A percentile compares a stretch with the other conserved stretches of the same genome.
Conservation (phyloP, 2,329 filamentous ascomycete species). For the Verticillium longisporum region DNA sequence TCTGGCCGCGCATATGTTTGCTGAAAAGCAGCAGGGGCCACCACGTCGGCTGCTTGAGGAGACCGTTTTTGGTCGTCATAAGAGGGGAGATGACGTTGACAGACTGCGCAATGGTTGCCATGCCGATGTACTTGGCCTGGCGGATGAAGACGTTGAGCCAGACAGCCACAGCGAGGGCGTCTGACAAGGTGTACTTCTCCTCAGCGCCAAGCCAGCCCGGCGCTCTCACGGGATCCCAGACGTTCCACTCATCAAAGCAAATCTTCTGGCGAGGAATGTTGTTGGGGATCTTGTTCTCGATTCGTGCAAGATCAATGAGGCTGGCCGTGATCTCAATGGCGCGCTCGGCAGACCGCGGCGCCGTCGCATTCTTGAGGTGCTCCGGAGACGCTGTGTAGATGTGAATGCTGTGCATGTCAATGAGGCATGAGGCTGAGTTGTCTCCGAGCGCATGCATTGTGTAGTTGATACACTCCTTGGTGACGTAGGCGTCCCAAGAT, state of each 20-base stretch:
- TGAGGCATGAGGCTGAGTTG: slow-evolving; percentile 33
- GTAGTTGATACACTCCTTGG: slow-evolving; percentile 57
- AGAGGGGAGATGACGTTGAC: slow-evolving; percentile 74
- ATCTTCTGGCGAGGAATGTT: slow-evolving; percentile 59
- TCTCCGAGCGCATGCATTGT: slow-evolving; percentile 24
- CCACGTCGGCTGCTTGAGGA: slow-evolving; percentile 68
- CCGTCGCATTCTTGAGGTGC: slow-evolving; percentile 45
- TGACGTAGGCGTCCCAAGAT: slow-evolving; percentile 67
- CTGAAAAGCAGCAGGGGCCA: slow-evolving; percentile 65
- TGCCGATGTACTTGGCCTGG: slow-evolving; percentile 63
- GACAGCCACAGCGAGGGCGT: slow-evolving; percentile 66
- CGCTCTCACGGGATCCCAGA: slow-evolving; percentile 68
- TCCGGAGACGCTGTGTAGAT: slow-evolving; percentile 60
- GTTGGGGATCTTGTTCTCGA: slow-evolving; percentile 57
- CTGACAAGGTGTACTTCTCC: slow-evolving; percentile 67
- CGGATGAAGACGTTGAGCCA: slow-evolving; percentile 74
- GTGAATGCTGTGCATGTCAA: slow-evolving; percentile 79
- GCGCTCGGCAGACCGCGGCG: slow-evolving; percentile 63
- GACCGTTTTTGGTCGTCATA: slow-evolving; percentile 59
- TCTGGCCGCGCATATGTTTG: slow-evolving; percentile 62
- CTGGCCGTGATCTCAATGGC: slow-evolving; percentile 64
- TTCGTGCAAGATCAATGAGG: slow-evolving; percentile 66
- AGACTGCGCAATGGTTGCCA: slow-evolving; percentile 73
- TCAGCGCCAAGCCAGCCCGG: slow-evolving; percentile 67
- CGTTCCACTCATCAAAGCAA: slow-evolving; percentile 83